A percentile compares a stretch with the other conserved stretches of the same genome.
These are phyloP conservation scores for Phytophthora cryptogea DNA, from an alignment of 352 stramenopile genomes.

Conservation along the genomic window DNA sequence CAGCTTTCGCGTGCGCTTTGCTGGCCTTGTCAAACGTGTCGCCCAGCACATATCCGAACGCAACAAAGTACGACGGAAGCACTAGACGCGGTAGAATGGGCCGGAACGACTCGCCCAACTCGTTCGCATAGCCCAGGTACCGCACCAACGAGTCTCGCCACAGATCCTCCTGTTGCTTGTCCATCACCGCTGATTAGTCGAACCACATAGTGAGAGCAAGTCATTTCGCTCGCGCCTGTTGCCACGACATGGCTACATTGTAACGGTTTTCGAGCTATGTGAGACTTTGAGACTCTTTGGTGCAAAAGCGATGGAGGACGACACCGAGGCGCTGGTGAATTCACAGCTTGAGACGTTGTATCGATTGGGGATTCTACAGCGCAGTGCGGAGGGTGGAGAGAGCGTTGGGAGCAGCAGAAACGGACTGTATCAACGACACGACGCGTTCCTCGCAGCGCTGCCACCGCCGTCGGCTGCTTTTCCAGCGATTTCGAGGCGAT, in stretches of 20 bases:
- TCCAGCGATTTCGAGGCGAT: neutral
- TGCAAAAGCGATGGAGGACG: constrained; percentile 11
- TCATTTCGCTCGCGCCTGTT: neutral
- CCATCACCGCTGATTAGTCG: constrained; percentile 8
- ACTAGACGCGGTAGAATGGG: constrained; percentile 76
- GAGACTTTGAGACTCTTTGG: constrained; percentile 4
- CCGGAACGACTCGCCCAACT: constrained; percentile 88
- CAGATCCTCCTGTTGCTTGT: constrained; percentile 51
- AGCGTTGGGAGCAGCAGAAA: constrained; percentile 17
- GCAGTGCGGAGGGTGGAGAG: constrained; percentile 30
- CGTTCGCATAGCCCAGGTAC: constrained; percentile 90
- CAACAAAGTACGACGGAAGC: constrained; percentile 74
- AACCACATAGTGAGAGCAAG: constrained; percentile 5
- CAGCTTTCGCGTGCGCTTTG: constrained; percentile 42
- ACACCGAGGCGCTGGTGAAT: constrained; percentile 40
- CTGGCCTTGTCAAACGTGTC: constrained; percentile 83
- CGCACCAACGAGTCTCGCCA: constrained; percentile 87
- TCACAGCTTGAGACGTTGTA: constrained; percentile 62
- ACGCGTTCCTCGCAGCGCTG: constrained; percentile 30
- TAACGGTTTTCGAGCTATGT: constrained; percentile 14
- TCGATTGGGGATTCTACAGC: constrained; percentile 49
- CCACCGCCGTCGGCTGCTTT: constrained; percentile 23
- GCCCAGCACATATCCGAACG: constrained; percentile 84
- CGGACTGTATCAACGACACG: constrained; percentile 3
- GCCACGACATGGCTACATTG: constrained; percentile 13